Evolutionary conservation across 208 protist genomes (phyloP).

Genomic region (Trypanosoma brucei): DNA sequence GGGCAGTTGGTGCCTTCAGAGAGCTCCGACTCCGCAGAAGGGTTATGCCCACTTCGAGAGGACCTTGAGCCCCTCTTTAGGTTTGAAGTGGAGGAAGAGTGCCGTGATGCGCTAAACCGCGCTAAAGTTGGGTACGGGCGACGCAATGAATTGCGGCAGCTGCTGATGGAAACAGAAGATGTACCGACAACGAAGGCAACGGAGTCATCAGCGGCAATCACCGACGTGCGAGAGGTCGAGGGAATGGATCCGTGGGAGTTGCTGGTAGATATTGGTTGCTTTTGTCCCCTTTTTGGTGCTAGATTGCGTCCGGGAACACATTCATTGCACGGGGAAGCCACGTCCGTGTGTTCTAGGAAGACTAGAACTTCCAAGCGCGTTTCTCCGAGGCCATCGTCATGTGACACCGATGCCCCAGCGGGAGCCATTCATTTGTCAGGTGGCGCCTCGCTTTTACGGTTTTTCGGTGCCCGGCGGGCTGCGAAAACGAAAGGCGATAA

Average conservation of each 20-base stretch:
- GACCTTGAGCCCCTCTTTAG: background rate
- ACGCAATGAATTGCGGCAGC: slow-evolving; percentile 1
- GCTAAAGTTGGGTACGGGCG: background rate
- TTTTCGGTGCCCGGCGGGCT: background rate
- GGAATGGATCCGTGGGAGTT: too few relatives aligned
- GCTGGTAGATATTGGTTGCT: background rate
- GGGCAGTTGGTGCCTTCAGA: background rate
- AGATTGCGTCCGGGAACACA: background rate
- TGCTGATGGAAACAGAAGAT: background rate
- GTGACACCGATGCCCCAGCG: background rate
- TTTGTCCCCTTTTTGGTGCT: background rate
- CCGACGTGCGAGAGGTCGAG: too few relatives aligned
- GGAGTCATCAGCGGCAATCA: too few relatives aligned
- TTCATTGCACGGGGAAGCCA: background rate
- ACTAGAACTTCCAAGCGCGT: background rate
- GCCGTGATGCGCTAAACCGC: slow-evolving; percentile 6
- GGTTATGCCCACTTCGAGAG: background rate
- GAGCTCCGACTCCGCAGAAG: background rate
- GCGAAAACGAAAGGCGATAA: background rate
- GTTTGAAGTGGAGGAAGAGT: slow-evolving; percentile 6
- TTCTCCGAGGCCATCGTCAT: background rate
- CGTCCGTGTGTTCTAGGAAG: background rate
- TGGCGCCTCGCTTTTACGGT: background rate
- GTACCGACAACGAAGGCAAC: too few relatives aligned
- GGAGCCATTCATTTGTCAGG: background rate